These are phyloP conservation scores for Boletus bicolor DNA, from an alignment of 768 basidiomycete species.

Conservation along the genomic window DNA sequence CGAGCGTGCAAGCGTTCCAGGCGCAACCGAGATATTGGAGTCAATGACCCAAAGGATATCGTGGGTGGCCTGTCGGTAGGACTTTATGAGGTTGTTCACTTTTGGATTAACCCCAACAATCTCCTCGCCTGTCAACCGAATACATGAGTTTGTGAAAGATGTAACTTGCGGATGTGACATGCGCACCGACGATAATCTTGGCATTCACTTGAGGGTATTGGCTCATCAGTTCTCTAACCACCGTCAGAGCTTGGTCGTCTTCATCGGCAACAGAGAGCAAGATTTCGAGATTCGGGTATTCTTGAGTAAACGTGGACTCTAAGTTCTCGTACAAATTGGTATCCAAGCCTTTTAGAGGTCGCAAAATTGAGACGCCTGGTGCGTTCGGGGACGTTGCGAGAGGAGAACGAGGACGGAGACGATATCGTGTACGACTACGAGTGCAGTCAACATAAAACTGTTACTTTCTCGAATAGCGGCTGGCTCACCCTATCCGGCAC, in stretches of 20 bases:
- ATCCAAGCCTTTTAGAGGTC: constrained; percentile 94
- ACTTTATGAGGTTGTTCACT: constrained; percentile 90
- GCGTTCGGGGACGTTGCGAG: constrained; percentile 49
- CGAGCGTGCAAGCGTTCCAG: constrained; percentile 78
- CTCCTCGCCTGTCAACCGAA: constrained; percentile 59
- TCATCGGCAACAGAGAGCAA: constrained; percentile 89
- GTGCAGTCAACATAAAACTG: neutral
- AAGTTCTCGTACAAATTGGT: constrained; percentile 95
- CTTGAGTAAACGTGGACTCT: constrained; percentile 87
- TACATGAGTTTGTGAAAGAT: neutral
- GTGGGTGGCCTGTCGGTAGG: constrained; percentile 75
- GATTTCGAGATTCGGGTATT: constrained; percentile 90
- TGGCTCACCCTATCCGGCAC: constrained; percentile 63
- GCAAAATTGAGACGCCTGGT: constrained; percentile 90
- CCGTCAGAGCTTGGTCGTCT: constrained; percentile 80
- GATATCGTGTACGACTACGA: constrained; percentile 72
- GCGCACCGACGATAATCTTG: constrained; percentile 71
- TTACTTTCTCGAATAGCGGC: neutral
- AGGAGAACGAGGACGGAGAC: constrained; percentile 61
- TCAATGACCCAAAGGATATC: constrained; percentile 97
- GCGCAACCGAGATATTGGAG: constrained; percentile 82
- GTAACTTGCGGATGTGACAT: neutral
- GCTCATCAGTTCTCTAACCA: constrained; percentile 72
- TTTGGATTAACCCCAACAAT: constrained; percentile 92
- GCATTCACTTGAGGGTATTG: constrained; percentile 78